phyloP scores from a whole-genome alignment of 441 rosid genomes.

The Aquilaria agallochum region DNA sequence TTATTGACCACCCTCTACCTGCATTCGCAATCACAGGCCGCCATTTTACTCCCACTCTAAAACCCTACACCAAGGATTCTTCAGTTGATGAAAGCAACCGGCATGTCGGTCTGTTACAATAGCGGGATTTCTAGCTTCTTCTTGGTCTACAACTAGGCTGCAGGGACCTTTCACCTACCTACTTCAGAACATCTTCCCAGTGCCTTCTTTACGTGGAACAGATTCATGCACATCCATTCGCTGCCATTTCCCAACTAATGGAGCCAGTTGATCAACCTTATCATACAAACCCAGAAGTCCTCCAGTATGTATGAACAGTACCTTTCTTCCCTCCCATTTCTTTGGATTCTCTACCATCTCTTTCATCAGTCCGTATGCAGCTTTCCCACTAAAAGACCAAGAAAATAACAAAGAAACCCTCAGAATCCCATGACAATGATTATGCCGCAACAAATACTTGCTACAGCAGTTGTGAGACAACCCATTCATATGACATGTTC shows the following conservation, averaged over 20 bases:
- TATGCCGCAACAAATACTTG: too few species aligned
- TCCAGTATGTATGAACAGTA: conserved; percentile 86
- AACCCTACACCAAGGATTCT: too few species aligned
- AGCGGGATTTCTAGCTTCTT: not conserved
- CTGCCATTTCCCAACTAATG: conserved; percentile 57
- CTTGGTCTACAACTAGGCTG: too few species aligned
- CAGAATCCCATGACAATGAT: too few species aligned
- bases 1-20: too few species aligned
- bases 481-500: too few species aligned
- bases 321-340: conserved; percentile 78
- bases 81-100: too few species aligned
- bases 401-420: not conserved
- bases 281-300: conserved; percentile 79
- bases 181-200: conserved; percentile 78
- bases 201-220: conserved; percentile 60
- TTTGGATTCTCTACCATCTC: conserved; percentile 69
- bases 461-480: too few species aligned
- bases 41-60: too few species aligned
- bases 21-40: too few species aligned
- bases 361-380: conserved; percentile 67
- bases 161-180: not conserved
- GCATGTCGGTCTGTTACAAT: too few species aligned
- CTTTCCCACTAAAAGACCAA: conserved; percentile 62
- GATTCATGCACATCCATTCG: conserved; percentile 81
- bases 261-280: conserved; percentile 71